Conservation (phyloP, 2,329 filamentous ascomycete species). For the Sporothrix curviconia region DNA sequence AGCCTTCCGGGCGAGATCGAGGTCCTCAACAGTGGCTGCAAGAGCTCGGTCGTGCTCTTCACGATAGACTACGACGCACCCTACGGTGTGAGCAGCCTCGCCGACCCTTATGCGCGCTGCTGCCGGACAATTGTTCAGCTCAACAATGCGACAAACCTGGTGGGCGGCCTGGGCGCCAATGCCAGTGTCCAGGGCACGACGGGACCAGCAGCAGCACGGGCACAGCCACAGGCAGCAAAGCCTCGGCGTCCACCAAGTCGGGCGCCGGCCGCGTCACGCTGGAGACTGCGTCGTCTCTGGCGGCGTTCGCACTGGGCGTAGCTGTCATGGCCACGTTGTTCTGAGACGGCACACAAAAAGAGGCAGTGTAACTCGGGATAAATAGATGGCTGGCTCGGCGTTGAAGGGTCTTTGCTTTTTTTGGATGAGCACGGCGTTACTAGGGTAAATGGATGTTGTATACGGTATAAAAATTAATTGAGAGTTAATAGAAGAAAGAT, state of each 20-base stretch:
- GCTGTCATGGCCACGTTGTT: neutral
- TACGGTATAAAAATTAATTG: neutral
- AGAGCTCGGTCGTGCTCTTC: conserved; percentile 20
- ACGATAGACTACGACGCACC: conserved; percentile 19
- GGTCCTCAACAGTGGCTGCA: conserved; percentile 16
- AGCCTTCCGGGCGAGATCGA: conserved; percentile 14
- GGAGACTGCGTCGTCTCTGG: neutral
- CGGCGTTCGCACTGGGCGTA: neutral
- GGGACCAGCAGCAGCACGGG: too few species aligned
- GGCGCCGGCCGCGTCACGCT: neutral
- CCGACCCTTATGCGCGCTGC: conserved; percentile 7
- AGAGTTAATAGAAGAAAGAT: too few species aligned
- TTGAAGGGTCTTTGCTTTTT: neutral
- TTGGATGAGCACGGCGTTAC: neutral
- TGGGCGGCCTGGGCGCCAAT: conserved; percentile 16
- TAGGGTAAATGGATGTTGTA: neutral
- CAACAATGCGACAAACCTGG: conserved; percentile 6
- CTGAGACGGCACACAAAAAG: neutral
- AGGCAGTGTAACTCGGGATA: neutral
- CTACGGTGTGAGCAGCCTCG: neutral
- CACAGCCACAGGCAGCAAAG: neutral
- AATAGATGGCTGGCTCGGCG: neutral
- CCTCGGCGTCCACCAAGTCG: neutral
- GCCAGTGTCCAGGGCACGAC: conserved; percentile 8
- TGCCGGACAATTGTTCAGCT: conserved; percentile 16